Conservation (phyloP, 1,284 basidiomycete genomes). For the Ganoderma sp. region DNA sequence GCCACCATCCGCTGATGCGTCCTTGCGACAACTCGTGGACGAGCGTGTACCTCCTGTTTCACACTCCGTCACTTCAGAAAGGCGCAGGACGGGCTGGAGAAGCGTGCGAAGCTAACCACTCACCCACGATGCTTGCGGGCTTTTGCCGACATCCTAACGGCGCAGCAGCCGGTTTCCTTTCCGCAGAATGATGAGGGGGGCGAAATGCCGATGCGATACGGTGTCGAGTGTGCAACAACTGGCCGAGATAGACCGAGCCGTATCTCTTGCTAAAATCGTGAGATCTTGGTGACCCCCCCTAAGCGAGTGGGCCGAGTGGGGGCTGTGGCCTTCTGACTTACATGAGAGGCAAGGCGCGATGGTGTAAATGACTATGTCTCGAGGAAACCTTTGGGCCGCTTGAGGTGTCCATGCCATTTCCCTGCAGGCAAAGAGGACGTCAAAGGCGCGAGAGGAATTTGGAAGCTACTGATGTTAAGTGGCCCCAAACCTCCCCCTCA, state of each 20-base stretch:
- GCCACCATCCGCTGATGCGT: neutral
- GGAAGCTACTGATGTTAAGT: too few relatives aligned
- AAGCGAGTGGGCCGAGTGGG: neutral
- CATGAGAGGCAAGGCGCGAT: neutral
- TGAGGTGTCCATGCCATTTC: too few relatives aligned
- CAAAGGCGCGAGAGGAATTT: too few relatives aligned
- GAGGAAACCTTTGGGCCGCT: too few relatives aligned
- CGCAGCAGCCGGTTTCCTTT: conserved; percentile 3
- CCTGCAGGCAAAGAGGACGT: too few relatives aligned
- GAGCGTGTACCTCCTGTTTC: neutral
- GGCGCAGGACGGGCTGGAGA: neutral
- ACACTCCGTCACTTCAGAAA: neutral
- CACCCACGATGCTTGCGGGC: neutral
- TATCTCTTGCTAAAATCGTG: neutral
- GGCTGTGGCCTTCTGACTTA: neutral
- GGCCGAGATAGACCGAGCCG: neutral
- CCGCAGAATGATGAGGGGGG: neutral
- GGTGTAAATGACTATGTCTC: too few relatives aligned
- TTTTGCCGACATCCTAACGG: neutral
- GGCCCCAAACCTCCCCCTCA: too few relatives aligned
- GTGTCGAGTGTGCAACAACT: neutral
- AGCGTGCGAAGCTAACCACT: conserved; percentile 11
- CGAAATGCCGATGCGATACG: neutral
- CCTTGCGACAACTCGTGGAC: neutral
- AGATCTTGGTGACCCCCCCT: neutral